Conservation (phyloP, 2,329 filamentous ascomycete species). For the Alternaria viburni region DNA sequence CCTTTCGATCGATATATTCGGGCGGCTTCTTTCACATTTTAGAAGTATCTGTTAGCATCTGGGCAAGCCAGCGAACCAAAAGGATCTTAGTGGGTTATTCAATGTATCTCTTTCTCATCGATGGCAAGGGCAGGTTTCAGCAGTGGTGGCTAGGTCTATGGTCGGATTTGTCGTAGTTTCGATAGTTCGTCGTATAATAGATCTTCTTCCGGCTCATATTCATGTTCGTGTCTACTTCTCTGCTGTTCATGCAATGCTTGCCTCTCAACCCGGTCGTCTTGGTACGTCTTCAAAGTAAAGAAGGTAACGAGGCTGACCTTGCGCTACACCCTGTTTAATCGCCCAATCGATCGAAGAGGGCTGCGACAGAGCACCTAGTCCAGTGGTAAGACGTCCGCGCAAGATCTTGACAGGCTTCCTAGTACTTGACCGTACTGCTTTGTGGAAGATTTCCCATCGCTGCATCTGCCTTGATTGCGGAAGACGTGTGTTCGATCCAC, state of each 20-base stretch:
- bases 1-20: slow-evolving; percentile 14
- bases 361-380: not conserved
- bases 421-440: not conserved
- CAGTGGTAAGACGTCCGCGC: not conserved
- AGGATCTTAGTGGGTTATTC: slow-evolving; percentile 34
- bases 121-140: slow-evolving; percentile 32
- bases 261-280: not conserved
- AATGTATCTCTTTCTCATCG: slow-evolving; percentile 33
- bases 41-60: slow-evolving; percentile 39
- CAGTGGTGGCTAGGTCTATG: slow-evolving; percentile 24
- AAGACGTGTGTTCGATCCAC: not conserved
- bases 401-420: not conserved
- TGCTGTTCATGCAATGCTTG: not conserved
- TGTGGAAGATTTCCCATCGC: not conserved
- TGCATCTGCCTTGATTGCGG: not conserved
- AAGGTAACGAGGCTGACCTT: not conserved
- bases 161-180: slow-evolving; percentile 34
- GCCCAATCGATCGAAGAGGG: not conserved
- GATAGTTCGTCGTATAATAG: slow-evolving; percentile 35
- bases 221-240: not conserved
- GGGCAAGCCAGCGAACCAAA: slow-evolving; percentile 16
- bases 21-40: slow-evolving; percentile 29
- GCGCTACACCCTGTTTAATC: not conserved
- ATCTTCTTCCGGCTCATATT: slow-evolving; percentile 17
- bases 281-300: not conserved